phyloP scores from a whole-genome alignment of 2,329 filamentous ascomycete species.

The Aspergillus oerlinghausenensis region DNA sequence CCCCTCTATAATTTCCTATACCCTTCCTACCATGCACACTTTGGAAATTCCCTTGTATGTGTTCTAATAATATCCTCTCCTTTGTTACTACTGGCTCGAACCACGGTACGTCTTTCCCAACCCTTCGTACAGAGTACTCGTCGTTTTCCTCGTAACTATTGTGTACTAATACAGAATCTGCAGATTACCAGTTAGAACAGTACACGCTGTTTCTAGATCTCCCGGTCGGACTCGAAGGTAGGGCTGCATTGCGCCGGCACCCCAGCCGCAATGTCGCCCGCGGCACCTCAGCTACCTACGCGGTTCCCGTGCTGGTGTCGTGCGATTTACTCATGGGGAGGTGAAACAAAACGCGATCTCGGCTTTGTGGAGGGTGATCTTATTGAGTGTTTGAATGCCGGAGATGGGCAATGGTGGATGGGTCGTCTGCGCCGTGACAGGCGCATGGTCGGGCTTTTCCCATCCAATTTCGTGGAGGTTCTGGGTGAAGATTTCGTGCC shows the following conservation, averaged over 20 bases:
- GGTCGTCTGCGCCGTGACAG: slow-evolving; percentile 84
- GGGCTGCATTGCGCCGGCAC: neutral
- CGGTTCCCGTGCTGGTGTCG: slow-evolving; percentile 89
- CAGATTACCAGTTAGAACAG: neutral
- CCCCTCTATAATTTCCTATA: neutral
- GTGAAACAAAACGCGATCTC: slow-evolving; percentile 90
- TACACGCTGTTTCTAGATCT: neutral
- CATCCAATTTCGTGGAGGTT: slow-evolving; percentile 94
- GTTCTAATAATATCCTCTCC: slow-evolving; percentile 6
- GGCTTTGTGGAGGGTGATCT: slow-evolving; percentile 97
- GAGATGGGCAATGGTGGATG: slow-evolving; percentile 98
- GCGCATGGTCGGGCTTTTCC: slow-evolving; percentile 86
- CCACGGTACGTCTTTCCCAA: neutral
- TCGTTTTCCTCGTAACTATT: neutral
- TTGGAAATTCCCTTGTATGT: slow-evolving; percentile 1
- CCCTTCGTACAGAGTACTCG: neutral
- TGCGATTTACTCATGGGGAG: slow-evolving; percentile 89
- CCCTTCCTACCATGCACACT: slow-evolving; percentile 2
- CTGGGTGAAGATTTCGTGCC: slow-evolving; percentile 82
- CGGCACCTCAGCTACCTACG: slow-evolving; percentile 57
- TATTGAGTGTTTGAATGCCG: slow-evolving; percentile 96
- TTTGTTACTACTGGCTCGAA: slow-evolving; percentile 1
- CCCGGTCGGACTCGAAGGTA: neutral
- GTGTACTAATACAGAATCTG: neutral
- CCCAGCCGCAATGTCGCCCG: slow-evolving; percentile 40